phyloP scores from a whole-genome alignment of 2,329 filamentous ascomycete species.

The Botryotinia globosa region DNA sequence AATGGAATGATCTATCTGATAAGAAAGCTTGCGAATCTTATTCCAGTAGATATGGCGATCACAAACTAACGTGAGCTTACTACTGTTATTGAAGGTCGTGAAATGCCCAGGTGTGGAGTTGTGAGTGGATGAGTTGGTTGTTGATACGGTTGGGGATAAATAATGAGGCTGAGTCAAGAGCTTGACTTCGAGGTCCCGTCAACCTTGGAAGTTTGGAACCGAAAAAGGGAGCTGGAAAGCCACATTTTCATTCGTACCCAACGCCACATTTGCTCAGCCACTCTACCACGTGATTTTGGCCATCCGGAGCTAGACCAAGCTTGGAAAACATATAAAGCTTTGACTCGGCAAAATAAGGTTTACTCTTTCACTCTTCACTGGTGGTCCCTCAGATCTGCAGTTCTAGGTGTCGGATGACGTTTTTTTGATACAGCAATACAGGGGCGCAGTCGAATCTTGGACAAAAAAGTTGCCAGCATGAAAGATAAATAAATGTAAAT shows the following conservation, averaged over 20 bases:
- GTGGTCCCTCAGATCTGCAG: slow-evolving; percentile 1
- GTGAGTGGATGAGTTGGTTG: slow-evolving; percentile 16
- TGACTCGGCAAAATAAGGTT: slow-evolving; percentile 1
- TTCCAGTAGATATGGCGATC: neutral
- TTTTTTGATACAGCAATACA: slow-evolving; percentile 6
- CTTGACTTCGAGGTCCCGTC: no score
- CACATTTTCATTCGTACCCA: neutral
- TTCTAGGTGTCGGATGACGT: slow-evolving; percentile 16
- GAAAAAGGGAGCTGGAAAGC: neutral
- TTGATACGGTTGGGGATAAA: slow-evolving; percentile 1
- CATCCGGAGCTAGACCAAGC: neutral
- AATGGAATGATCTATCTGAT: neutral
- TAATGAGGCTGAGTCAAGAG: slow-evolving; percentile 17
- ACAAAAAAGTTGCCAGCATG: slow-evolving; percentile 11
- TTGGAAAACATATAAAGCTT: neutral
- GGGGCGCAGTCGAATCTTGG: slow-evolving; percentile 16
- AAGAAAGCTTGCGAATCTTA: neutral
- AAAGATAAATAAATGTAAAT: slow-evolving; percentile 19
- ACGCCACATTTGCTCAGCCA: slow-evolving; percentile 7
- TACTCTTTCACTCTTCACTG: neutral
- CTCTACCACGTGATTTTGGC: neutral
- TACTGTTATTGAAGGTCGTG: neutral
- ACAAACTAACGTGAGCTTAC: neutral
- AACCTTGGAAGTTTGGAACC: neutral
- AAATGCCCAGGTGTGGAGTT: slow-evolving; percentile 12